Evolutionary conservation across 164 flowering plant genomes (phyloP).

Genomic region (Chimonanthus salicifolius): DNA sequence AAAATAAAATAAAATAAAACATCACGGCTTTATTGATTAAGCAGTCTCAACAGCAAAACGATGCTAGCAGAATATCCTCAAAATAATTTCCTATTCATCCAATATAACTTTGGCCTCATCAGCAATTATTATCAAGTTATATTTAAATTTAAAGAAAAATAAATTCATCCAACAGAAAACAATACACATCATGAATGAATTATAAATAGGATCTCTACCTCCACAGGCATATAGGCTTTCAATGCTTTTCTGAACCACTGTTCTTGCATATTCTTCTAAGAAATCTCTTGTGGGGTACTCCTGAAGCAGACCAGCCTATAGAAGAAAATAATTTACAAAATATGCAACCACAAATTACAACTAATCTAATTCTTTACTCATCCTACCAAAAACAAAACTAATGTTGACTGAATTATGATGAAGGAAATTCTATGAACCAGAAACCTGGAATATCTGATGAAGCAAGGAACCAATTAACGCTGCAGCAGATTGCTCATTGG

Average conservation of each 20-base stretch:
- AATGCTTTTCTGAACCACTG: slow-evolving; percentile 63
- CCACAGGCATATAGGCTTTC: slow-evolving; percentile 91
- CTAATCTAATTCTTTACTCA: neutral
- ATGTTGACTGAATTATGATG: neutral
- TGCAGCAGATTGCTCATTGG: slow-evolving; percentile 58
- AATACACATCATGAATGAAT: neutral
- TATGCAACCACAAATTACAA: neutral
- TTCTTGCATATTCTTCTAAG: slow-evolving; percentile 61
- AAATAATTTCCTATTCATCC: neutral
- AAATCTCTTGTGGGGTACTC: slow-evolving; percentile 54
- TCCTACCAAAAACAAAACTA: neutral
- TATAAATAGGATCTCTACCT: slow-evolving; percentile 41
- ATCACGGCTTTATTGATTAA: too few species aligned
- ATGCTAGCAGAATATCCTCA: neutral
- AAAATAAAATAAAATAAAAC: too few species aligned
- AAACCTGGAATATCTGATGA: slow-evolving; percentile 95
- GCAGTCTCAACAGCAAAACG: neutral
- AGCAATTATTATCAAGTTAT: neutral
- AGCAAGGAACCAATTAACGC: slow-evolving; percentile 86
- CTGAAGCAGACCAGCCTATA: slow-evolving; percentile 72
- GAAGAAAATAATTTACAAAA: slow-evolving; percentile 7
- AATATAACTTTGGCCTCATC: neutral
- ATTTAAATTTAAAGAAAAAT: neutral
- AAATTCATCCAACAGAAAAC: neutral
- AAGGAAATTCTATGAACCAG: neutral